Percentiles rank a stretch among this genome's conserved stretches.
Conservation (phyloP, 768 basidiomycete species). For the Rhodotorula toruloides region DNA sequence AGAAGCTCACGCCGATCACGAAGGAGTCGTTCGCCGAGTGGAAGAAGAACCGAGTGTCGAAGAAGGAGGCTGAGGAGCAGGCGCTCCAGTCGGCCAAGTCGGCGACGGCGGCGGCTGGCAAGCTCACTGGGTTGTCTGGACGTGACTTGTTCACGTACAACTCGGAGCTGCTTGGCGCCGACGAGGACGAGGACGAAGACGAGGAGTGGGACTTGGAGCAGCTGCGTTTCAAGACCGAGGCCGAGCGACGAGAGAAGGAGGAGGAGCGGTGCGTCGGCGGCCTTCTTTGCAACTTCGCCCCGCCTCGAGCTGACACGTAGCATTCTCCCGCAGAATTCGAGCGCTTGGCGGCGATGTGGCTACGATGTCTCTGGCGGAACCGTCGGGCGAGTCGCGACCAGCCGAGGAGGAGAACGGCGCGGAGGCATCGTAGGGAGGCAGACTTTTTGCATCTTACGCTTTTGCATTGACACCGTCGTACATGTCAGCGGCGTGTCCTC, state of each 20-base stretch:
- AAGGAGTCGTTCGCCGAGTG: constrained; percentile 83
- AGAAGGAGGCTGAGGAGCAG: constrained; percentile 85
- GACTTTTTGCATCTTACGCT: no score
- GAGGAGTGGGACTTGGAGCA: constrained; percentile 55
- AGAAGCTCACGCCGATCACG: constrained; percentile 83
- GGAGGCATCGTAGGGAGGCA: no score
- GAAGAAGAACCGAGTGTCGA: constrained; percentile 92
- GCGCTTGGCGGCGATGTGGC: no score
- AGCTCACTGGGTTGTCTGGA: constrained; percentile 88
- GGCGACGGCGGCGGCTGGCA: constrained; percentile 73
- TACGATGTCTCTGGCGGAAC: no score
- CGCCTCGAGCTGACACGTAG: neutral
- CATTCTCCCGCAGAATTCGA: constrained; percentile 9
- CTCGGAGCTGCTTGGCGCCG: constrained; percentile 57
- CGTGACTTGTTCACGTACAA: constrained; percentile 96
- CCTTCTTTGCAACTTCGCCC: neutral
- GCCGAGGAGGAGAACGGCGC: no score
- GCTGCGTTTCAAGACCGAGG: constrained; percentile 62
- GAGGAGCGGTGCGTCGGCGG: constrained; percentile 24
- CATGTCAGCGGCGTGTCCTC: no score
- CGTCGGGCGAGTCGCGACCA: no score
- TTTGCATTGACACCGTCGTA: no score
- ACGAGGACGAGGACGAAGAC: constrained; percentile 59
- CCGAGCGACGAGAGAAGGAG: constrained; percentile 57
- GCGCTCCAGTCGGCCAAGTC: constrained; percentile 76